These are phyloP conservation scores for Lolium rigidum DNA, from an alignment of 176 grass and related monocot genomes.

Conservation along the genomic window DNA sequence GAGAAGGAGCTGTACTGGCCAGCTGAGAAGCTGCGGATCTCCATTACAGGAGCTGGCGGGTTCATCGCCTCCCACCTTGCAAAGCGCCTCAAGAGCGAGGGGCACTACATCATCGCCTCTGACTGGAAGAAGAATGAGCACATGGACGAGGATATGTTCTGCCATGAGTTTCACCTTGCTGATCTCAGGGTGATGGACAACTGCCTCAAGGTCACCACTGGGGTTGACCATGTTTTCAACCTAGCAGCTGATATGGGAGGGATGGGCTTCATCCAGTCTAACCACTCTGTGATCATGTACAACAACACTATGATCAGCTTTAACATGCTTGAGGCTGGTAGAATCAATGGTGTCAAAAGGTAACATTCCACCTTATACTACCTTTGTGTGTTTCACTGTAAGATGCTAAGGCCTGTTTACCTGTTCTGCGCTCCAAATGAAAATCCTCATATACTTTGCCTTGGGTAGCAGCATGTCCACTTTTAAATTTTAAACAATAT, in stretches of 20 bases:
- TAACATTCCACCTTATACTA: constrained; percentile 18
- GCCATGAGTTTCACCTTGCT: constrained; percentile 80
- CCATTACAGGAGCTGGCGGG: constrained; percentile 74
- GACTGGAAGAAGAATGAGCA: constrained; percentile 93
- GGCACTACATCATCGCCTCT: constrained; percentile 78
- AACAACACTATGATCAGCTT: constrained; percentile 64
- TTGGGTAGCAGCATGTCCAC: background rate
- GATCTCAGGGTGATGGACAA: constrained; percentile 74
- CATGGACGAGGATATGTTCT: constrained; percentile 85
- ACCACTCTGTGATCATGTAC: constrained; percentile 66
- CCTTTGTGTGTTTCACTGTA: background rate
- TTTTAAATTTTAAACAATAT: background rate
- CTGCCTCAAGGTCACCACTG: constrained; percentile 46
- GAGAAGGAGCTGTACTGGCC: constrained; percentile 78
- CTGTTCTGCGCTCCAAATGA: background rate
- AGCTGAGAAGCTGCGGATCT: constrained; percentile 75
- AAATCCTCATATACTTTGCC: constrained; percentile 7
- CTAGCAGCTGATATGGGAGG: constrained; percentile 70
- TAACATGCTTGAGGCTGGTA: constrained; percentile 61
- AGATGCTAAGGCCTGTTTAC: constrained; percentile 1
- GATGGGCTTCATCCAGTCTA: constrained; percentile 66
- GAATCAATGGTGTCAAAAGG: constrained; percentile 55
- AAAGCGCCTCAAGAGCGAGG: constrained; percentile 67
- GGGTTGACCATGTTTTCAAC: constrained; percentile 61
- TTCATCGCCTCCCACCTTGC: constrained; percentile 83